Evolutionary conservation across 2,329 filamentous ascomycete genomes (phyloP).

Genomic region (Pestalotiopsis sp.): DNA sequence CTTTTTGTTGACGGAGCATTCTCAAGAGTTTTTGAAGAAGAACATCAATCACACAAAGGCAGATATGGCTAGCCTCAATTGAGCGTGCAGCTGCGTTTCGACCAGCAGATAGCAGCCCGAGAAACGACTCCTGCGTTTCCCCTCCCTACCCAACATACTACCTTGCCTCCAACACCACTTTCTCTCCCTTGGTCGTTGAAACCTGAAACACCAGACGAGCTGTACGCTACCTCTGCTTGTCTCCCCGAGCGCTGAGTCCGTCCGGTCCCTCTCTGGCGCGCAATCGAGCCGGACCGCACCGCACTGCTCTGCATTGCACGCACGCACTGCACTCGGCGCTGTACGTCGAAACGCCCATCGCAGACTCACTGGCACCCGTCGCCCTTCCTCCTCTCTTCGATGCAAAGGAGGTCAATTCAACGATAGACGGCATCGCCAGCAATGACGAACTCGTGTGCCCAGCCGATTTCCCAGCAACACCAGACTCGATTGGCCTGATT

Average conservation of each 20-base stretch:
- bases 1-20: not conserved
- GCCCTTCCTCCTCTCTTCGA: not conserved
- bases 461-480: slow-evolving; percentile 11
- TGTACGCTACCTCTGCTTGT: not conserved
- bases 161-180: slow-evolving; percentile 6
- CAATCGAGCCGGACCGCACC: not conserved
- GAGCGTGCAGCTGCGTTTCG: slow-evolving; percentile 4
- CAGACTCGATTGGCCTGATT: slow-evolving; percentile 15
- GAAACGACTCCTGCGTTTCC: slow-evolving; percentile 2
- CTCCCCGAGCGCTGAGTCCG: not conserved
- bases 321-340: not conserved
- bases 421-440: slow-evolving; percentile 1
- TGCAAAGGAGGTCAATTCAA: not conserved
- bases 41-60: not conserved
- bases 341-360: not conserved
- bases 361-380: not conserved
- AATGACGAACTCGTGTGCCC: slow-evolving; percentile 15
- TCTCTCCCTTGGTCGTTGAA: slow-evolving; percentile 11
- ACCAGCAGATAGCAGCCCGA: not conserved
- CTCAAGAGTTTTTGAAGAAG: not conserved
- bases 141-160: not conserved
- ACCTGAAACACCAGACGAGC: slow-evolving; percentile 15
- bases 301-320: not conserved
- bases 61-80: not conserved
- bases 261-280: not conserved